These are phyloP conservation scores for Jaltomata sinuosa DNA, from an alignment of 257 asterid genomes.

Conservation along the genomic window DNA sequence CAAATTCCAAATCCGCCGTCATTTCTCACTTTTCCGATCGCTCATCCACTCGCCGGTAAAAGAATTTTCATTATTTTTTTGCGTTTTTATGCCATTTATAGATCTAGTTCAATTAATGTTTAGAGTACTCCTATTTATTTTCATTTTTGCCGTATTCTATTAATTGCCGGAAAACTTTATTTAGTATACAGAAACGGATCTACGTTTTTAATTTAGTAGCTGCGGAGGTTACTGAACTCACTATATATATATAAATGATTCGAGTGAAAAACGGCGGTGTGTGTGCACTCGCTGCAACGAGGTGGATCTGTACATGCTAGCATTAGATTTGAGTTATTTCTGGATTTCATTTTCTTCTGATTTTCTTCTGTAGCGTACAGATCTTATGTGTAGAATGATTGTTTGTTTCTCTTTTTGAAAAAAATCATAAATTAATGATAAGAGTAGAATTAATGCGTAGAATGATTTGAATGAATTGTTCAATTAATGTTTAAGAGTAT, in stretches of 20 bases:
- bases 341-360: neutral
- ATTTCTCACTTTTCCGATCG: neutral
- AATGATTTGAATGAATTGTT: neutral
- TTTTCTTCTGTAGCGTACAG: neutral
- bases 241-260: no score
- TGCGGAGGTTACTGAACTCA: neutral
- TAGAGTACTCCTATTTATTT: neutral
- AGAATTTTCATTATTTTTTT: neutral
- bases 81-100: neutral
- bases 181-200: neutral
- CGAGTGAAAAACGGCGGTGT: neutral
- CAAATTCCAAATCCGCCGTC: neutral
- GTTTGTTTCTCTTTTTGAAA: neutral
- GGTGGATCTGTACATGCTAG: neutral
- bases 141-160: neutral
- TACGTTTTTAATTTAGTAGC: neutral
- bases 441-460: neutral
- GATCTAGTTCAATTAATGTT: neutral
- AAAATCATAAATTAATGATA: no score
- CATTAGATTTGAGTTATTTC: neutral
- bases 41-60: neutral
- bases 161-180: neutral
- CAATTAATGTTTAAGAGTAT: neutral
- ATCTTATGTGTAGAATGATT: neutral
- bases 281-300: neutral